Evolutionary conservation across 1,284 basidiomycete species (phyloP).

Genomic region (Dichomitus squalens): DNA sequence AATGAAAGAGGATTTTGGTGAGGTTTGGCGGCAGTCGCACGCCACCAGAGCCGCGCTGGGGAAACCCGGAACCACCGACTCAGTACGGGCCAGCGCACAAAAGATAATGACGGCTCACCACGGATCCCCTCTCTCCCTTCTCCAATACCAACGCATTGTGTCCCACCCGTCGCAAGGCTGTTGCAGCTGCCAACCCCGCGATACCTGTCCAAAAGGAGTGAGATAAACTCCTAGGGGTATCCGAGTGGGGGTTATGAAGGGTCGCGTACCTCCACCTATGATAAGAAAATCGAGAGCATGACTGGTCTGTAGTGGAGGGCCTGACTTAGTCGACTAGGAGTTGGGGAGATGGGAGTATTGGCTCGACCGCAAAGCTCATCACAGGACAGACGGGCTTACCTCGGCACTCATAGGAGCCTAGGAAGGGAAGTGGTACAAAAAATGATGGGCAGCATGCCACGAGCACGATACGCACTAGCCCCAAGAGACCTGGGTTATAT

Average conservation of each 20-base stretch:
- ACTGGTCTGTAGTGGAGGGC: constrained; percentile 11
- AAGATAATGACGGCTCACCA: constrained; percentile 36
- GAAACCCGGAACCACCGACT: background rate
- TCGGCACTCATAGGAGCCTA: constrained; percentile 3
- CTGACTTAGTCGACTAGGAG: constrained; percentile 2
- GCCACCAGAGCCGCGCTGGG: constrained; percentile 36
- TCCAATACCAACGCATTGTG: constrained; percentile 47
- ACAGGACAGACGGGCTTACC: background rate
- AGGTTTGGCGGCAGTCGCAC: constrained; percentile 55
- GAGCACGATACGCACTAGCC: background rate
- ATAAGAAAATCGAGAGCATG: constrained; percentile 15
- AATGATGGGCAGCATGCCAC: background rate
- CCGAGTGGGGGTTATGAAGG: background rate
- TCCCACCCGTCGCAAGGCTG: constrained; percentile 39
- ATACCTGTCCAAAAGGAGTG: background rate
- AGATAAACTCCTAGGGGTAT: background rate
- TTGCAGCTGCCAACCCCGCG: constrained; percentile 51
- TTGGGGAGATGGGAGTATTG: background rate
- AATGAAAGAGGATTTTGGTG: constrained; percentile 55
- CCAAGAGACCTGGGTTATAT: background rate
- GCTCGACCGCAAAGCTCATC: background rate
- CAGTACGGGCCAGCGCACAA: background rate
- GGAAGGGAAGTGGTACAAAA: background rate
- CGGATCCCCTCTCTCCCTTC: constrained; percentile 38
- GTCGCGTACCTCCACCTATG: constrained; percentile 8